These are phyloP conservation scores for Aphanomyces cochlioides DNA, from an alignment of 352 stramenopile genomes.

Conservation along the genomic window DNA sequence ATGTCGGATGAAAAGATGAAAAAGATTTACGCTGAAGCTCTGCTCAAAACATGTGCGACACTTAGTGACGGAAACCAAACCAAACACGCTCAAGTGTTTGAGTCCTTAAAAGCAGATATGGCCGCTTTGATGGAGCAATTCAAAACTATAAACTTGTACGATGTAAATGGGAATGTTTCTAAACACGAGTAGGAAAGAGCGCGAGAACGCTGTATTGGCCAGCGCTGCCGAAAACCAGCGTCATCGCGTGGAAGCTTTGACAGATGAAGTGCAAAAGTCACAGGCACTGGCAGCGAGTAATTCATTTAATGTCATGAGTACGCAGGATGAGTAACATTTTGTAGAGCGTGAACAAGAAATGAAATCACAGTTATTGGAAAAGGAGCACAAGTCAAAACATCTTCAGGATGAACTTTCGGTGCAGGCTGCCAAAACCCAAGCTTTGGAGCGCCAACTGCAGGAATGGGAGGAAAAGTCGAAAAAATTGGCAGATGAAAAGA, in stretches of 20 bases:
- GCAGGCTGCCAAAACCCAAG: conserved; percentile 20
- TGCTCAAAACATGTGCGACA: conserved; percentile 57
- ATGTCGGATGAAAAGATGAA: conserved; percentile 65
- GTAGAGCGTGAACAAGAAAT: conserved; percentile 26
- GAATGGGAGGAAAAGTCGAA: not conserved
- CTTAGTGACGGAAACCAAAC: conserved; percentile 51
- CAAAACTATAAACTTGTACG: conserved; percentile 20
- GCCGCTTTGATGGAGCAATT: conserved; percentile 13
- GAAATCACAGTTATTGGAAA: conserved; percentile 22
- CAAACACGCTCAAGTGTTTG: conserved; percentile 42
- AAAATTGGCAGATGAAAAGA: conserved; percentile 19
- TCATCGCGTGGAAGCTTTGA: conserved; percentile 1
- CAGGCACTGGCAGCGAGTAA: conserved; percentile 14
- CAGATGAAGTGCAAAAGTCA: conserved; percentile 18
- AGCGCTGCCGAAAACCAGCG: conserved; percentile 22
- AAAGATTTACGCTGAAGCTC: conserved; percentile 46
- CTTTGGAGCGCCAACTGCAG: conserved; percentile 22
- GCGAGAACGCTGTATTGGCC: conserved; percentile 18
- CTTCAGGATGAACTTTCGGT: conserved; percentile 14
- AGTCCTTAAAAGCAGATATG: conserved; percentile 48
- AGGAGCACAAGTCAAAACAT: conserved; percentile 24
- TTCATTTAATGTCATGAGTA: too few species aligned
- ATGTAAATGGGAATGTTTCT: not conserved
- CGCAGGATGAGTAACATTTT: too few species aligned
- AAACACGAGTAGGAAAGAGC: conserved; percentile 22